Percentiles rank a stretch among this genome's conserved stretches.
Evolutionary conservation across 345 rosid species (phyloP).

Genomic region (Salix exigua): DNA sequence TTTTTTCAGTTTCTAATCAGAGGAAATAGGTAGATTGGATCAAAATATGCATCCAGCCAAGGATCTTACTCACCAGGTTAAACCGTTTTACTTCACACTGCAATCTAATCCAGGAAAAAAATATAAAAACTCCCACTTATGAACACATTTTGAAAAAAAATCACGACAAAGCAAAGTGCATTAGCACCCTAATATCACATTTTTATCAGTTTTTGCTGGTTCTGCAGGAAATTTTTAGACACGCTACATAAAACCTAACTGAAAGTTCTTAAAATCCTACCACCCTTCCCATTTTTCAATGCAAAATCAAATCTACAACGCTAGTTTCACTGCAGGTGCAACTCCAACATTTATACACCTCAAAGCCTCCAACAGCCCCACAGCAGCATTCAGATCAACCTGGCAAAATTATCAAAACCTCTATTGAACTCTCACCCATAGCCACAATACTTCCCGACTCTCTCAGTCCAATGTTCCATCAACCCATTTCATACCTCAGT

Average conservation of each 20-base stretch:
- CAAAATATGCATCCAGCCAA: too few species aligned
- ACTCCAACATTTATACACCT: not conserved
- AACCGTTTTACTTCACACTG: too few species aligned
- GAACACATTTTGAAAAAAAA: not conserved
- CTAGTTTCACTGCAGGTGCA: not conserved
- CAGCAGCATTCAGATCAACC: not conserved
- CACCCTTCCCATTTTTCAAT: not conserved
- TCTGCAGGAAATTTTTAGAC: not conserved
- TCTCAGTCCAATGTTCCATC: not conserved
- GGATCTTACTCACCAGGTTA: too few species aligned
- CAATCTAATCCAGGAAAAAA: not conserved
- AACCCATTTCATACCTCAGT: not conserved
- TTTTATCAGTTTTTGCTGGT: too few species aligned
- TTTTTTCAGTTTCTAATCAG: too few species aligned
- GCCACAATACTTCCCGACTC: not conserved
- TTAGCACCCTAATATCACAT: not conserved
- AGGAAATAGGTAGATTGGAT: too few species aligned
- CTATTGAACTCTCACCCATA: not conserved
- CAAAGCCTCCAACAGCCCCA: not conserved
- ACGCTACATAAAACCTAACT: not conserved
- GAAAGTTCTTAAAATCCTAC: not conserved
- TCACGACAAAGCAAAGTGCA: not conserved
- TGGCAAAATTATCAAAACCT: not conserved
- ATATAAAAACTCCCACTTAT: not conserved
- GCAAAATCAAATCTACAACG: not conserved